Base-by-base conservation (phyloP, 164 flowering plant species). In the Vitis riparia region DNA sequence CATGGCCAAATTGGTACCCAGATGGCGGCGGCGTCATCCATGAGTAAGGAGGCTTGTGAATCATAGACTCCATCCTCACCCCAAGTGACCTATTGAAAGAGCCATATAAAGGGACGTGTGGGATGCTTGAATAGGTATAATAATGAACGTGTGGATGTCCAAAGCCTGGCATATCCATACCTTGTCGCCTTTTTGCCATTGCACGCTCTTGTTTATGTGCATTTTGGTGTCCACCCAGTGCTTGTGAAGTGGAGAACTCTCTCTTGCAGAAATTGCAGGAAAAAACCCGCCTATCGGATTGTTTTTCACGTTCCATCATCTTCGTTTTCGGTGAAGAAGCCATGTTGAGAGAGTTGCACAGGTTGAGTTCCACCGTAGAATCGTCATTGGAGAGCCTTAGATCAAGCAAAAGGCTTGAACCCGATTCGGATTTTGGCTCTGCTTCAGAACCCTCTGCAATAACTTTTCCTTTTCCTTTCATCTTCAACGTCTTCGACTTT, bases 191-290 rank as follows among this genome's bases (percentile, higher is more conserved):
- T 56, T 75, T 81, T 3, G 68, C 80, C 9, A 79, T 1, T 2
- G 76, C 76, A 16, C 82, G 69, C 69, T 79, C 82, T 53, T 71
- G 80, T 16, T 73, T 76, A 50, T 83, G 86, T 0, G 82, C 84
- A 27, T 83, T 83, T 67, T 83, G 84, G 64, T 83, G 86, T 11
- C 82, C 86, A 1, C 84, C 86, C 16, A 83, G 19, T 0, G 84
- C 84, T 68, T 83, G 86, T 1, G 84, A 78, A 2, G 79, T 78
- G 0, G 76, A 52, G 68, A 83, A 83, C 5, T 75, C 80, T 32
- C 80, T 76, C 75, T 68, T 78, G 68, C 86, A 80, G 17, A 66
- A 83, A 47, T 69, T 73, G 71, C 84, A 83, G n/a, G 72, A 44
- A 65, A 83, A 83, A 66, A 75, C 76, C 76, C 76, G 67, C 19